Evolutionary conservation across 306 rosid genomes (phyloP).

Genomic region (Crataegus laevigata): DNA sequence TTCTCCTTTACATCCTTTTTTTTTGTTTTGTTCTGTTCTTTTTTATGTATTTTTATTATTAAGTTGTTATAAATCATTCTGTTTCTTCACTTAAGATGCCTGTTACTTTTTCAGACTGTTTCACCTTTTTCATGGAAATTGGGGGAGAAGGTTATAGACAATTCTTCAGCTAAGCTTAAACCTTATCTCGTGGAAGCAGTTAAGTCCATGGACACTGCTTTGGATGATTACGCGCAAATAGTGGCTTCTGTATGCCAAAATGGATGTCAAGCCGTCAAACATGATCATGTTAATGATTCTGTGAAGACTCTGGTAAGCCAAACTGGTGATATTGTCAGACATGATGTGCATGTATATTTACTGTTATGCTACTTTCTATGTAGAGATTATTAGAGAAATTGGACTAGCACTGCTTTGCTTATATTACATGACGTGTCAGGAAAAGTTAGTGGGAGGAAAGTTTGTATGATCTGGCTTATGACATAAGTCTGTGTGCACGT

Average conservation of each 20-base stretch:
- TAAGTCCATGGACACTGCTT: conserved; percentile 32
- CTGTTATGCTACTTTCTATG: not conserved
- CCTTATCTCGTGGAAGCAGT: conserved; percentile 45
- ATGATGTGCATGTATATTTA: too few relatives aligned
- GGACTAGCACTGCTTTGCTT: not conserved
- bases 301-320: conserved; percentile 25
- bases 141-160: conserved; percentile 54
- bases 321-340: conserved; percentile 4
- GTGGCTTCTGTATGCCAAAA: conserved; percentile 44
- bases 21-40: conserved; percentile 9
- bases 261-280: conserved; percentile 9
- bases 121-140: conserved; percentile 55
- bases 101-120: conserved; percentile 34
- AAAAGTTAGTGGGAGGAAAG: not conserved
- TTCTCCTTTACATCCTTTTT: not conserved
- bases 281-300: not conserved
- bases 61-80: not conserved
- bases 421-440: not conserved
- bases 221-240: conserved; percentile 39
- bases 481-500: not conserved
- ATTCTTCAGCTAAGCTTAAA: conserved; percentile 53
- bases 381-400: not conserved
- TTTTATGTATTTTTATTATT: too few relatives aligned
- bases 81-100: not conserved
- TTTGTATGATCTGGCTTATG: not conserved